Percentiles rank a stretch among this genome's conserved stretches.
phyloP scores from a whole-genome alignment of 306 rosid species.

The Nissolia schottii region DNA sequence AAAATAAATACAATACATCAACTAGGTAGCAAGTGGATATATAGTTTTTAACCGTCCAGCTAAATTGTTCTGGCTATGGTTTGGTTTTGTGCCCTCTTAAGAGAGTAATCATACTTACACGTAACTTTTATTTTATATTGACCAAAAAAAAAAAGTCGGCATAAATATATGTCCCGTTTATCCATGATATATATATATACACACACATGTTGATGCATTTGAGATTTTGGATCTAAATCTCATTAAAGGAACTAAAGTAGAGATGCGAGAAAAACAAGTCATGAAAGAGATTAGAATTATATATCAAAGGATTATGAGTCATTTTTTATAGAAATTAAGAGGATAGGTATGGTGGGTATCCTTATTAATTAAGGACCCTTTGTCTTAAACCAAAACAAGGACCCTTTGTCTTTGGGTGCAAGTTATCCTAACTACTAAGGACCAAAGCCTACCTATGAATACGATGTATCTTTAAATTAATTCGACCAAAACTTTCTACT shows the following conservation, averaged over 20 bases:
- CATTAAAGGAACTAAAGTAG: not conserved
- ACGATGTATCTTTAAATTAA: not conserved
- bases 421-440: not conserved
- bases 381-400: too few species aligned
- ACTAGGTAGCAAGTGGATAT: not conserved
- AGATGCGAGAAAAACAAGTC: not conserved
- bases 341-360: not conserved
- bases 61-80: not conserved
- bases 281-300: not conserved
- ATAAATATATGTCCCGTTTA: not conserved
- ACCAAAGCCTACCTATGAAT: not conserved
- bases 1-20: not conserved
- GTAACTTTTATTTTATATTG: not conserved
- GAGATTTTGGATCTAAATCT: not conserved
- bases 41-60: not conserved
- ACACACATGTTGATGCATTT: not conserved
- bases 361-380: not conserved
- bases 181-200: not conserved
- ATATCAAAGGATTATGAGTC: too few species aligned
- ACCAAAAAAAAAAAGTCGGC: not conserved
- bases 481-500: not conserved
- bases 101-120: not conserved
- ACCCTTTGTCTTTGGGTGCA: not conserved
- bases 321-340: not conserved
- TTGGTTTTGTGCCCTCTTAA: not conserved